These are phyloP conservation scores for Coemansia sp. DNA, from an alignment of 192 early-diverging fungal genomes.

Conservation along the genomic window DNA sequence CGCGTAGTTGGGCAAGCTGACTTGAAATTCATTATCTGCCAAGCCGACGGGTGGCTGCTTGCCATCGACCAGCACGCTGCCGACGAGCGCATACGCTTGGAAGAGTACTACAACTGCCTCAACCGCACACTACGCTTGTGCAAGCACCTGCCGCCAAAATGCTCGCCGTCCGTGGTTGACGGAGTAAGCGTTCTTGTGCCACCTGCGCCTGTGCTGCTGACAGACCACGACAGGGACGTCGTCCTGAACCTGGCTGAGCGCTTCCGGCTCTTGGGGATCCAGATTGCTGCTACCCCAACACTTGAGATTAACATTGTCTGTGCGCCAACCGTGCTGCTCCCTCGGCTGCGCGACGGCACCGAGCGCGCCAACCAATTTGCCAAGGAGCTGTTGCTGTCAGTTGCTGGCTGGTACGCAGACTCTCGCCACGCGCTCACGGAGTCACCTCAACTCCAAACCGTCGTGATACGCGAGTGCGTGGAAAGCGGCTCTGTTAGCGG, in stretches of 20 bases:
- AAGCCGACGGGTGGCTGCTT: slow-evolving; percentile 21
- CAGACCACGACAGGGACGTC: slow-evolving; percentile 11
- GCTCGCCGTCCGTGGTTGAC: slow-evolving; percentile 14
- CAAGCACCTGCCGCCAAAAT: not conserved
- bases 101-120: slow-evolving; percentile 19
- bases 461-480: not conserved
- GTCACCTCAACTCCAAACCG: not conserved
- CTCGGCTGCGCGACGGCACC: slow-evolving; percentile 20
- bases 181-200: slow-evolving; percentile 46
- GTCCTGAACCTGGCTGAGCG: not conserved
- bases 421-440: not conserved
- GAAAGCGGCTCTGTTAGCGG: not conserved
- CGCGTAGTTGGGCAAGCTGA: slow-evolving; percentile 48
- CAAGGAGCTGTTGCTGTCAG: slow-evolving; percentile 26
- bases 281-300: not conserved
- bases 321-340: slow-evolving; percentile 33
- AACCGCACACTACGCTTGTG: slow-evolving; percentile 10
- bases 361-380: slow-evolving; percentile 13
- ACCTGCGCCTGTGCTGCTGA: slow-evolving; percentile 17
- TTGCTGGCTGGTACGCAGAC: slow-evolving; percentile 14
- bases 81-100: slow-evolving; percentile 52
- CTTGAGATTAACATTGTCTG: slow-evolving; percentile 7
- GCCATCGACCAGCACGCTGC: slow-evolving; percentile 58
- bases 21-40: slow-evolving; percentile 48
- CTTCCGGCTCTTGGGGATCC: slow-evolving; percentile 31